phyloP scores from a whole-genome alignment of 2,329 filamentous ascomycete species.

The Pseudocercospora eumusae region DNA sequence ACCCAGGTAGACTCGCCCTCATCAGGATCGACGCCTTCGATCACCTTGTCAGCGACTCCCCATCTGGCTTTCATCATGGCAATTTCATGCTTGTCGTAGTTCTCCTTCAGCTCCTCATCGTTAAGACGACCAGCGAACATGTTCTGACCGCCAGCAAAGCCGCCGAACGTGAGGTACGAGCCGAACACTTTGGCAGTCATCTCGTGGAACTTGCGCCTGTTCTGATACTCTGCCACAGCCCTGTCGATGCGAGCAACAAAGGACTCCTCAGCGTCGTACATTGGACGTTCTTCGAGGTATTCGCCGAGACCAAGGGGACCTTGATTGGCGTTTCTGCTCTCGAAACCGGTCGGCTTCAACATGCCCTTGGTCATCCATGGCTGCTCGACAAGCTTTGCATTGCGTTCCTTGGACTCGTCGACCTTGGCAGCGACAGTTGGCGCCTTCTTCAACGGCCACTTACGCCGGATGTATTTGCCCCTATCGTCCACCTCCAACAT shows the following conservation, averaged over 20 bases:
- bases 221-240: slow-evolving; percentile 79
- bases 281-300: slow-evolving; percentile 60
- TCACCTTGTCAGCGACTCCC: slow-evolving; percentile 51
- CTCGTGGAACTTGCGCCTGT: slow-evolving; percentile 70
- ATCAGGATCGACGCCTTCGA: slow-evolving; percentile 48
- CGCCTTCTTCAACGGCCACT: slow-evolving; percentile 40
- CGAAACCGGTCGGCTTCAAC: slow-evolving; percentile 50
- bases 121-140: slow-evolving; percentile 59
- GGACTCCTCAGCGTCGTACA: slow-evolving; percentile 62
- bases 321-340: slow-evolving; percentile 74
- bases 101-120: slow-evolving; percentile 31
- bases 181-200: slow-evolving; percentile 67
- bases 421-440: slow-evolving; percentile 34
- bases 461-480: slow-evolving; percentile 48
- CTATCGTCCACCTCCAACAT: slow-evolving; percentile 46
- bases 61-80: slow-evolving; percentile 55
- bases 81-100: slow-evolving; percentile 56
- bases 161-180: slow-evolving; percentile 80
- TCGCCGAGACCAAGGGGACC: slow-evolving; percentile 73
- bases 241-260: slow-evolving; percentile 73
- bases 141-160: slow-evolving; percentile 65
- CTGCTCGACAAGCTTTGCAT: slow-evolving; percentile 35
- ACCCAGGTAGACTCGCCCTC: slow-evolving; percentile 57
- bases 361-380: slow-evolving; percentile 47
- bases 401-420: slow-evolving; percentile 30